Conservation (phyloP, 805 yeast species). For the Candida jianshihensis region DNA sequence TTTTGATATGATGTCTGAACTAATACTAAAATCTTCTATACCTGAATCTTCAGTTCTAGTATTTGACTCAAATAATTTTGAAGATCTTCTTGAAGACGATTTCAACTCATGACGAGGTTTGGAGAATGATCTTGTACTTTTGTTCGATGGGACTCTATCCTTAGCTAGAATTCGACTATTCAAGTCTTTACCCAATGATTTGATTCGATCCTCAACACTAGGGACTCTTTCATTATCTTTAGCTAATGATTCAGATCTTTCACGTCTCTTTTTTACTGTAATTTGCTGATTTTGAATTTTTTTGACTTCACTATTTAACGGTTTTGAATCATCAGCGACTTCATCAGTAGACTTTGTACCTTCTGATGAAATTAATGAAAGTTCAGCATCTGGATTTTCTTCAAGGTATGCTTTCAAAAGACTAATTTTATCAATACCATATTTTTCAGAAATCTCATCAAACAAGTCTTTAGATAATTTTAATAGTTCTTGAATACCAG, state of each 20-base stretch:
- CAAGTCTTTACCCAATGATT: slow-evolving; percentile 15
- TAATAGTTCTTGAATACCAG: slow-evolving; percentile 37
- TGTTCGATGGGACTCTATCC: slow-evolving; percentile 12
- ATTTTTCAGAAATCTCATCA: slow-evolving; percentile 31
- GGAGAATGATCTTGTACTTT: no score
- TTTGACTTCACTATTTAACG: not conserved
- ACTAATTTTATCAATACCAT: slow-evolving; percentile 16
- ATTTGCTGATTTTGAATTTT: not conserved
- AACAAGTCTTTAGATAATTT: slow-evolving; percentile 41
- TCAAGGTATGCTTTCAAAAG: slow-evolving; percentile 24
- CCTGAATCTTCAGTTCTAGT: not conserved
- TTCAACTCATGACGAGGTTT: no score
- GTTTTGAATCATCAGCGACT: no score
- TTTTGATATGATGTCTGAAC: no score
- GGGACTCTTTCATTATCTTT: not conserved
- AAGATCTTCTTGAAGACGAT: slow-evolving; percentile 1
- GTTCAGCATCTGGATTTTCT: slow-evolving; percentile 1
- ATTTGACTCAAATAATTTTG: not conserved
- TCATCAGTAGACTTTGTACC: no score
- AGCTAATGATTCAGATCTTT: not conserved
- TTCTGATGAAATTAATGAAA: no score
- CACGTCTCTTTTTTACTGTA: slow-evolving; percentile 10
- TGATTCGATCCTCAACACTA: slow-evolving; percentile 15
- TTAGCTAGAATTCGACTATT: slow-evolving; percentile 16
- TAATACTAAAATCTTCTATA: no score